Conservation (phyloP, 495 filamentous ascomycete genomes). For the Neurospora tetrasperma region DNA sequence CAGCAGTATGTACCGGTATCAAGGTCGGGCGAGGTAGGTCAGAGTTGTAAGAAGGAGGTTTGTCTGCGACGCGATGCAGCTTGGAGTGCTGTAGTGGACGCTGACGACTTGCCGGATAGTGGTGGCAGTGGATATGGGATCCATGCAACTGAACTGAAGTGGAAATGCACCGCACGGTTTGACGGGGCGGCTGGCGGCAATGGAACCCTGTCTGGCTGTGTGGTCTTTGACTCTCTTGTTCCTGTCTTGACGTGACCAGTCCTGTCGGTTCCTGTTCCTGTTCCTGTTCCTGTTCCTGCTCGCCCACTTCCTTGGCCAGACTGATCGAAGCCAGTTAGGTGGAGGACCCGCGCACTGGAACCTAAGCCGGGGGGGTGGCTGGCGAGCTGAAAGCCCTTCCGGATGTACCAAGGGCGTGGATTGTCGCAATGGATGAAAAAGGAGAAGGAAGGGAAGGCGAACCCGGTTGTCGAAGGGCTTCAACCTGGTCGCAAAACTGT, state of each 20-base stretch:
- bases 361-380: not conserved
- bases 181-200: not conserved
- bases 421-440: not conserved
- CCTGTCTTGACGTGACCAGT: not conserved
- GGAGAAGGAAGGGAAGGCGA: not conserved
- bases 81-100: not conserved
- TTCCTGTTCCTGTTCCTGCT: not conserved
- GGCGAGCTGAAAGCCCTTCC: not conserved
- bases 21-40: not conserved
- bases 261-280: not conserved
- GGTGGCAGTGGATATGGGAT: not conserved
- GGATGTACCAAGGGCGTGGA: not conserved
- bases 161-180: not conserved
- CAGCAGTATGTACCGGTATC: not conserved
- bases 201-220: not conserved
- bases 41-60: not conserved
- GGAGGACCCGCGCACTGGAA: not conserved
- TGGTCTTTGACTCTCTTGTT: not conserved
- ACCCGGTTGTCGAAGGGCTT: not conserved
- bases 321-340: not conserved
- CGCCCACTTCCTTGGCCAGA: not conserved
- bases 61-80: constrained; percentile 14
- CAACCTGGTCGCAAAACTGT: not conserved
- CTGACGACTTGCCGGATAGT: not conserved
- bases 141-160: not conserved